These are phyloP conservation scores for Alternaria incomplexa DNA, from an alignment of 2,329 filamentous ascomycete genomes.

Conservation along the genomic window DNA sequence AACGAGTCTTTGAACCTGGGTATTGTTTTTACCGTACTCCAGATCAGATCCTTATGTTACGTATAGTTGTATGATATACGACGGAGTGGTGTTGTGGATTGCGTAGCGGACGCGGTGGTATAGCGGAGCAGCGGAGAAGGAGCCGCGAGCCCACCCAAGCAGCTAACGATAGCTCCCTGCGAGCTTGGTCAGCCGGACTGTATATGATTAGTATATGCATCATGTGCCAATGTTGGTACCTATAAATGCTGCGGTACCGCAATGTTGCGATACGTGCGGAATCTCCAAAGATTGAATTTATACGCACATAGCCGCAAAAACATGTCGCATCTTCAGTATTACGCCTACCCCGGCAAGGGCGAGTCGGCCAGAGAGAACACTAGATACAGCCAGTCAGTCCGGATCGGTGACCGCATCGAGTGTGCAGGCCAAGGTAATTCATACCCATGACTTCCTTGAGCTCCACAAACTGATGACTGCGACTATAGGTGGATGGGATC, in stretches of 20 bases:
- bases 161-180: background rate
- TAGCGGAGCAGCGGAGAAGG: background rate
- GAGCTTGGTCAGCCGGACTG: background rate
- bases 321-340: conserved; percentile 42
- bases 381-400: conserved; percentile 45
- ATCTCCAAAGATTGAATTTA: background rate
- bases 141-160: background rate
- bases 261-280: background rate
- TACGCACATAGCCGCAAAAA: background rate
- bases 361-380: conserved; percentile 42
- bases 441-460: too few relatives aligned
- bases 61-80: background rate
- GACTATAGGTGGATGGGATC: conserved; percentile 46
- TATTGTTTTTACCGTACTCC: too few relatives aligned
- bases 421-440: conserved; percentile 45
- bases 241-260: background rate
- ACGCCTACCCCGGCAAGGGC: conserved; percentile 49
- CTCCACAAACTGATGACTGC: background rate
- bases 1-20: background rate
- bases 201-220: background rate
- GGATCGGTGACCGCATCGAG: conserved; percentile 44
- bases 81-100: too few relatives aligned
- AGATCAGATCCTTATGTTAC: background rate
- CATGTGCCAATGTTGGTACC: background rate
- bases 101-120: background rate